These are phyloP conservation scores for Cutaneotrichosporon cyanovorans DNA, from an alignment of 1,284 basidiomycete species.

Conservation along the genomic window DNA sequence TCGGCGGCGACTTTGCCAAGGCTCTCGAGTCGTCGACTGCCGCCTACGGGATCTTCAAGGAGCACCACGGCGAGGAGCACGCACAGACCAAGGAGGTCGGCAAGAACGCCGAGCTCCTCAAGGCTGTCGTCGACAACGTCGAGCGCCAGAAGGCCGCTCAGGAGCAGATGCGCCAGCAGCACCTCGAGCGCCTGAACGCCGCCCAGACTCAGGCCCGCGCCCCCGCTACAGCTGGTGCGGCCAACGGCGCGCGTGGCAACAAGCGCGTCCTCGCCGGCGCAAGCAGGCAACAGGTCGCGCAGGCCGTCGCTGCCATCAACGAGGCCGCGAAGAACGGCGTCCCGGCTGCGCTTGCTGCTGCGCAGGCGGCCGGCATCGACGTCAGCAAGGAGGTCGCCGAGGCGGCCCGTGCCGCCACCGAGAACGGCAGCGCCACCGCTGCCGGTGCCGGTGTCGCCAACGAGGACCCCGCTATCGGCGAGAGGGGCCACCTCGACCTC, in stretches of 20 bases:
- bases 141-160: conserved; percentile 40
- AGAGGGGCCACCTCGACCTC: conserved; percentile 40
- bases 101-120: conserved; percentile 46
- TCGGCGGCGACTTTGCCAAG: conserved; percentile 41
- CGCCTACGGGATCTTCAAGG: conserved; percentile 45
- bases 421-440: conserved; percentile 3
- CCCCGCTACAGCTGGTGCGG: conserved; percentile 1
- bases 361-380: conserved; percentile 10
- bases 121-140: conserved; percentile 40
- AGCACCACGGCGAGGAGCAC: conserved; percentile 43
- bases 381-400: conserved; percentile 3
- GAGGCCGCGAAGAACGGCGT: conserved; percentile 8
- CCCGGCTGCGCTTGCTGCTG: conserved; percentile 9
- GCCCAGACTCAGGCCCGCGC: conserved; percentile 20
- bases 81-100: conserved; percentile 45
- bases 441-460: conserved; percentile 3
- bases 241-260: conserved; percentile 1
- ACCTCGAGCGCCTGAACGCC: conserved; percentile 30
- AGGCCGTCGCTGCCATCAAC: conserved; percentile 4
- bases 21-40: conserved; percentile 42
- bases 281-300: conserved; percentile 1
- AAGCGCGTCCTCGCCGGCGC: conserved; percentile 5
- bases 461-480: conserved; percentile 23
- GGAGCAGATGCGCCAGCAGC: conserved; percentile 35
- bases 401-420: conserved; percentile 12